Percentiles rank a stretch among this genome's conserved stretches.
Evolutionary conservation across 805 yeast species (phyloP).

Genomic region (Ogataea naganishii): DNA sequence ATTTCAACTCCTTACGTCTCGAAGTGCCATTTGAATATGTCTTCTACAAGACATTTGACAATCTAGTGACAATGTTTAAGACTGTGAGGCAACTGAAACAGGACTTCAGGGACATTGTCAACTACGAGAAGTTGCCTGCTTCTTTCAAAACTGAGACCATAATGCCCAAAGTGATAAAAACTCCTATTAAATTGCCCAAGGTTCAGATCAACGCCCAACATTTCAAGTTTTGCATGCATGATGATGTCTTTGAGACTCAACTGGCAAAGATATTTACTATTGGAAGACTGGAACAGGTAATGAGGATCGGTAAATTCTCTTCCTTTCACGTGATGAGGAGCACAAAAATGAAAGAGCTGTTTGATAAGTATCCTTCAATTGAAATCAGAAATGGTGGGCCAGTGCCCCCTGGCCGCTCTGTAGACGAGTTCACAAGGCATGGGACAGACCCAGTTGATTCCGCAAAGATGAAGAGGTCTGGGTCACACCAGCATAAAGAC

Average conservation of each 20-base stretch:
- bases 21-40: conserved; percentile 67
- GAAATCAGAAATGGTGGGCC: conserved; percentile 15
- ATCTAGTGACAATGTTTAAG: conserved; percentile 65
- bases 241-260: conserved; percentile 83
- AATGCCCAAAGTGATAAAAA: conserved; percentile 25
- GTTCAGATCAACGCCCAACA: conserved; percentile 46
- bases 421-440: too few species aligned
- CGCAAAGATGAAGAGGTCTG: too few species aligned
- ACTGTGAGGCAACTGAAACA: conserved; percentile 47
- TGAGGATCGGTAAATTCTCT: conserved; percentile 40
- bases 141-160: conserved; percentile 24
- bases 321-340: conserved; percentile 12
- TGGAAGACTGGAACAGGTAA: conserved; percentile 58
- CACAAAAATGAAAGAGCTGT: too few species aligned
- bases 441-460: too few species aligned
- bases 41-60: conserved; percentile 73
- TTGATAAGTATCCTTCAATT: conserved; percentile 23
- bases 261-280: conserved; percentile 55
- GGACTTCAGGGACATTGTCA: conserved; percentile 17
- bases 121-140: conserved; percentile 9
- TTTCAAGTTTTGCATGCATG: conserved; percentile 63
- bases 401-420: conserved; percentile 6
- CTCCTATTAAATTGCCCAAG: conserved; percentile 42
- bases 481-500: too few species aligned
- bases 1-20: conserved; percentile 18